phyloP scores from a whole-genome alignment of 148 eudicot genomes.

The Suaeda aralocaspica region DNA sequence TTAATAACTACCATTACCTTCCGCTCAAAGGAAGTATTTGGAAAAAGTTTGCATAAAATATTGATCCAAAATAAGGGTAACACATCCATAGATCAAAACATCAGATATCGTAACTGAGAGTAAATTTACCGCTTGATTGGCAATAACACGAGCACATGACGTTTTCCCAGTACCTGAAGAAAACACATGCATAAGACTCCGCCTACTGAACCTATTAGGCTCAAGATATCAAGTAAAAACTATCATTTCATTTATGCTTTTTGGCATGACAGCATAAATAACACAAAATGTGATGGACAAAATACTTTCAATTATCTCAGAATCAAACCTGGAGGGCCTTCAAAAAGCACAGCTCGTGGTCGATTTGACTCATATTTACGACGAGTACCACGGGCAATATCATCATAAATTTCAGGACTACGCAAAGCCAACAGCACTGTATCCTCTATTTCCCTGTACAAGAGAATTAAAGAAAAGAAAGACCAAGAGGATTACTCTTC shows the following conservation, averaged over 20 bases:
- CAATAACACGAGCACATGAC: constrained; percentile 97
- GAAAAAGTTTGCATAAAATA: too few relatives aligned
- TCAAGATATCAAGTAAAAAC: background rate
- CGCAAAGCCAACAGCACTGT: constrained; percentile 79
- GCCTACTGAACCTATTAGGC: background rate
- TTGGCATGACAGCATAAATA: background rate
- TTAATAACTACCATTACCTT: too few relatives aligned
- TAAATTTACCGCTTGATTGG: constrained; percentile 71
- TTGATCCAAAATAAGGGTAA: background rate
- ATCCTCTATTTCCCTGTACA: constrained; percentile 73
- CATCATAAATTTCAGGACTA: constrained; percentile 95
- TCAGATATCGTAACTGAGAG: background rate
- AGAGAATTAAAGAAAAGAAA: background rate
- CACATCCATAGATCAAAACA: background rate
- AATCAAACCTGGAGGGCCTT: constrained; percentile 95
- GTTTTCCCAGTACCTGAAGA: constrained; percentile 98
- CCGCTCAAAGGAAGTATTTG: too few relatives aligned
- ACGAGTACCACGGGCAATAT: constrained; percentile 94
- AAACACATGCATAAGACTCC: constrained; percentile 13
- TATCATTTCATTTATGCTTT: background rate
- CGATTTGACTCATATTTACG: constrained; percentile 86
- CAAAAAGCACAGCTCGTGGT: constrained; percentile 92
- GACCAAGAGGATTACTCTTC: background rate
- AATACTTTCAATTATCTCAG: constrained; percentile 1
- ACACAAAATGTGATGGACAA: background rate